phyloP scores from a whole-genome alignment of 148 eudicot species.

The Oxyria digyna region DNA sequence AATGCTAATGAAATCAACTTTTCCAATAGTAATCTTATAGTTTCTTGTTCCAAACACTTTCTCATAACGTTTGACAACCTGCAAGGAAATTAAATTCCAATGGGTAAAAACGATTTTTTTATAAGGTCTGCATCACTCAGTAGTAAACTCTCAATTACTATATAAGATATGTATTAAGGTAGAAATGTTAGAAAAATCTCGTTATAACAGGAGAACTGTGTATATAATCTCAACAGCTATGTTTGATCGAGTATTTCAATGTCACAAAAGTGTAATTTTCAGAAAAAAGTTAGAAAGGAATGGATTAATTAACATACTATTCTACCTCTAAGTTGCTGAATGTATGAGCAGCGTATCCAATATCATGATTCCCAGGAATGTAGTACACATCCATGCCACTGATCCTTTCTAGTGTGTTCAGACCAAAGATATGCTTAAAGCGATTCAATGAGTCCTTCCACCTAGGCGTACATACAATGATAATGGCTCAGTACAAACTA shows the following conservation, averaged over 20 bases:
- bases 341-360: constrained; percentile 59
- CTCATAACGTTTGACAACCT: constrained; percentile 76
- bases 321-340: constrained; percentile 54
- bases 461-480: constrained; percentile 19
- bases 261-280: not conserved
- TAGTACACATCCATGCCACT: constrained; percentile 40
- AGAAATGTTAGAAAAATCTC: not conserved
- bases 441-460: constrained; percentile 91
- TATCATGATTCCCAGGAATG: constrained; percentile 85
- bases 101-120: not conserved
- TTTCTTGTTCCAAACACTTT: constrained; percentile 62
- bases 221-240: not conserved
- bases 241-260: not conserved
- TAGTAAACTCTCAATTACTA: not conserved
- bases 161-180: not conserved
- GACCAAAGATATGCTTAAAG: constrained; percentile 70
- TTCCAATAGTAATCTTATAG: constrained; percentile 48
- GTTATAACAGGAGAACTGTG: not conserved
- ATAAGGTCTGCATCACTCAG: no score
- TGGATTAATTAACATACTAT: not conserved
- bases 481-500: not conserved
- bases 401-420: constrained; percentile 31
- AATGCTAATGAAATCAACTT: constrained; percentile 69
- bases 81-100: constrained; percentile 6
- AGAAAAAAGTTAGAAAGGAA: not conserved